phyloP scores from a whole-genome alignment of 1,284 basidiomycete genomes.

The Pisolithus thermaeus region DNA sequence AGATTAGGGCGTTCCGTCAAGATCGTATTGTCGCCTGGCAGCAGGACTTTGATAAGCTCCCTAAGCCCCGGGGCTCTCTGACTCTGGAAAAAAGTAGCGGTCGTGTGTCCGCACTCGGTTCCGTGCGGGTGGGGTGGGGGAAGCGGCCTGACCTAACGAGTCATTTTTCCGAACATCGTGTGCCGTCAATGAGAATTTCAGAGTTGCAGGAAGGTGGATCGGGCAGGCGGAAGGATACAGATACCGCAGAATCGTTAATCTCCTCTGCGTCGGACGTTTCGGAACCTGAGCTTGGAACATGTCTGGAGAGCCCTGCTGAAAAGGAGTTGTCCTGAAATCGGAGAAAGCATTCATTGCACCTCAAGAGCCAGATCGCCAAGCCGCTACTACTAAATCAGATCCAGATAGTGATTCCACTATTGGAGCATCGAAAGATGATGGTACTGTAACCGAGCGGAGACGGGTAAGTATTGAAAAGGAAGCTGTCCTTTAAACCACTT shows the following conservation, averaged over 20 bases:
- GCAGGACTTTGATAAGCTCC: conserved; percentile 73
- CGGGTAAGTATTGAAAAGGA: conserved; percentile 19
- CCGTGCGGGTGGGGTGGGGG: conserved; percentile 67
- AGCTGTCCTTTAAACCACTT: conserved; percentile 7
- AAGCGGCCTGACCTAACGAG: conserved; percentile 48
- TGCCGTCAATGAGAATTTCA: conserved; percentile 64
- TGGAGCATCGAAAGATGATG: conserved; percentile 54
- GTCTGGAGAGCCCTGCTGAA: conserved; percentile 19
- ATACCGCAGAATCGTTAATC: conserved; percentile 49
- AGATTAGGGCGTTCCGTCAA: conserved; percentile 82
- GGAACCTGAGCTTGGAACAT: conserved; percentile 37
- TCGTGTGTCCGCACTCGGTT: conserved; percentile 57
- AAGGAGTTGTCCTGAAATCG: conserved; percentile 16
- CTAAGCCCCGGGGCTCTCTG: conserved; percentile 49
- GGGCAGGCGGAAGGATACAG: conserved; percentile 39
- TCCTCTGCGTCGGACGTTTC: conserved; percentile 60
- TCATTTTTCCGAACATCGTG: conserved; percentile 47
- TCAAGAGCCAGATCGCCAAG: conserved; percentile 5
- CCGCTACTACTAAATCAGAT: conserved; percentile 37
- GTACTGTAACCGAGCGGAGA: conserved; percentile 21
- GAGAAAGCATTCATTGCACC: conserved; percentile 14
- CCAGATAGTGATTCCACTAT: conserved; percentile 88
- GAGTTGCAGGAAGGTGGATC: conserved; percentile 66
- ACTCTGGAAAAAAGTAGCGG: conserved; percentile 45
- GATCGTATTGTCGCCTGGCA: conserved; percentile 98